These are phyloP conservation scores for Solanum stenotomum DNA, from an alignment of 257 asterid genomes.

Conservation along the genomic window DNA sequence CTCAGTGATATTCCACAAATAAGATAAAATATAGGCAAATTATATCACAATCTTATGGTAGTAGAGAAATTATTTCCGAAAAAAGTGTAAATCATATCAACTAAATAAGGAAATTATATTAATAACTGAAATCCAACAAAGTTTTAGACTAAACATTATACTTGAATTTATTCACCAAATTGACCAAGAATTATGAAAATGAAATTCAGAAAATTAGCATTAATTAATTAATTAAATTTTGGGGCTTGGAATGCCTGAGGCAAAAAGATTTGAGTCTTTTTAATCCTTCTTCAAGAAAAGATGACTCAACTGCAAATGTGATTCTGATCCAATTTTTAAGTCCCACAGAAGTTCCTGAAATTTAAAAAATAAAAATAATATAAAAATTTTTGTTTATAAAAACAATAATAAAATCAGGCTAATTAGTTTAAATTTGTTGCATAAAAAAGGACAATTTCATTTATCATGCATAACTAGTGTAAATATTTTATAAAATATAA, in stretches of 20 bases:
- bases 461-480: neutral
- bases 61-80: too few species aligned
- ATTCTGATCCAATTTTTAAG: slow-evolving; percentile 31
- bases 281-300: slow-evolving; percentile 19
- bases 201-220: neutral
- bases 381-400: neutral
- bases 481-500: neutral
- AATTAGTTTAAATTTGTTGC: neutral
- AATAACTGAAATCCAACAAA: neutral
- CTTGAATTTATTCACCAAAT: neutral
- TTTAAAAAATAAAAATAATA: neutral
- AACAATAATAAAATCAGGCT: neutral
- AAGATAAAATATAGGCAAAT: too few species aligned
- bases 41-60: too few species aligned
- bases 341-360: slow-evolving; percentile 61
- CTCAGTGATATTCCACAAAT: too few species aligned
- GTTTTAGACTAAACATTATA: neutral
- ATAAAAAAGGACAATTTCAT: neutral
- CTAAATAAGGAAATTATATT: neutral
- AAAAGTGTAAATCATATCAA: neutral
- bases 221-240: neutral
- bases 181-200: neutral
- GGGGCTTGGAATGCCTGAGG: slow-evolving; percentile 30
- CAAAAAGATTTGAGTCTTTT: slow-evolving; percentile 52
- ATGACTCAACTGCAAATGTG: slow-evolving; percentile 65